These are phyloP conservation scores for Pleurotus tuoliensis DNA, from an alignment of 768 basidiomycete species.

Conservation along the genomic window DNA sequence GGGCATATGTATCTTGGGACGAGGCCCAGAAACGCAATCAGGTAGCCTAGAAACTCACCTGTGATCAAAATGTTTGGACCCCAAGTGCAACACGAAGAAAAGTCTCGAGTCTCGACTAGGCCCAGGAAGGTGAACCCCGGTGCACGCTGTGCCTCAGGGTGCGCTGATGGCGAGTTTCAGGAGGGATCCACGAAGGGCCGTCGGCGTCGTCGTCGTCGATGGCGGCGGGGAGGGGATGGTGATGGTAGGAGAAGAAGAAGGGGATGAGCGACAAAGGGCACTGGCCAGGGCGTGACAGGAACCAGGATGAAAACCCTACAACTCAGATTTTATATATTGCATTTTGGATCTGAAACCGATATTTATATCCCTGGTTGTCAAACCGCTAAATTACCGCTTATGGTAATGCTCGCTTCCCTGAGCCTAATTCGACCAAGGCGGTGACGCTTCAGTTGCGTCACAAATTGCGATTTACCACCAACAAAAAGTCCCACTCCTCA, in stretches of 20 bases:
- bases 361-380: constrained; percentile 6
- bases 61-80: background rate
- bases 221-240: background rate
- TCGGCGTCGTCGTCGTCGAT: background rate
- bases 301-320: background rate
- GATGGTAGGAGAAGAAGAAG: constrained; percentile 6
- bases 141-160: constrained; percentile 1
- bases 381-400: background rate
- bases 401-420: background rate
- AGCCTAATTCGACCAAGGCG: background rate
- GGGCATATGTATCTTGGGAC: background rate
- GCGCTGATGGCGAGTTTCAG: constrained; percentile 1
- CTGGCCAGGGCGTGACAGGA: background rate
- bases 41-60: constrained; percentile 1
- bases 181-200: background rate
- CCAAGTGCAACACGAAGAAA: background rate
- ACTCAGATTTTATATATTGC: constrained; percentile 1
- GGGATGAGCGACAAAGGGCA: background rate
- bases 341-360: constrained; percentile 6
- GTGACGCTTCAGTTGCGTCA: background rate
- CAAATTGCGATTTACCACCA: no score
- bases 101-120: background rate
- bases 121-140: background rate
- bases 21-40: background rate
- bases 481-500: background rate